Base-by-base conservation (phyloP, 371 early-diverging fungal genomes). In the Apophysomyces elegans region DNA sequence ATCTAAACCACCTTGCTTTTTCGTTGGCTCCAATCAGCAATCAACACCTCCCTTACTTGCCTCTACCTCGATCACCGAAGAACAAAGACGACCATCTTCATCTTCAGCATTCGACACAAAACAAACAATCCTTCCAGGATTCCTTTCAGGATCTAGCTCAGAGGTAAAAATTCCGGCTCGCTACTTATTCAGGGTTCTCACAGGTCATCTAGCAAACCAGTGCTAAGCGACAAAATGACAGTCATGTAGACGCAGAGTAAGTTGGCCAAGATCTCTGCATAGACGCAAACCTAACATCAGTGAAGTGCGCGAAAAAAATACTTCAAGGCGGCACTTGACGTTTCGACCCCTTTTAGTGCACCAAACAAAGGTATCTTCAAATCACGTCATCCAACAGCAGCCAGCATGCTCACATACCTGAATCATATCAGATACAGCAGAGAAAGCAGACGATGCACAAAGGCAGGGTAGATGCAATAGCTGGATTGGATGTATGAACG, bases 231-330 rank as follows among this genome's bases (percentile, higher is more conserved):
- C 46, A n/a, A 45, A 13, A 13, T 45, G 46, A 45, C 13, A 18
- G 8, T 45, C 46, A 45, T n/a, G 46, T 18, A 45, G 46, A 45
- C n/a, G 16, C 46, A 45, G 46, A 45, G 46, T 45, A 45, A 45
- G 46, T 45, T 45, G 46, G 32, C 3, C 32, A 26, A 26, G 32
- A 26, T 26, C 32, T 26, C 6, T 7, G 46, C 16, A 45, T 43
- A 43, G 13, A 13, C 9, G 13, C 6, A 13, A 45, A 13, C 2
- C 13, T 45, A 45, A 45, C 13, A 18, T 11, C 13, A 13, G 13
- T 12, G 13, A 45, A 45, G 46, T 0, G 13, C 46, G 16, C 46
- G 46, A 45, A 13, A 18, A 45, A 45, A 45, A 45, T 45, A 45
- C 46, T 45, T 45, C 13, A 45, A 45, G 13, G 46, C 46, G 7